Evolutionary conservation across 495 filamentous ascomycete genomes (phyloP).

Genomic region (Neurospora tetraspora): DNA sequence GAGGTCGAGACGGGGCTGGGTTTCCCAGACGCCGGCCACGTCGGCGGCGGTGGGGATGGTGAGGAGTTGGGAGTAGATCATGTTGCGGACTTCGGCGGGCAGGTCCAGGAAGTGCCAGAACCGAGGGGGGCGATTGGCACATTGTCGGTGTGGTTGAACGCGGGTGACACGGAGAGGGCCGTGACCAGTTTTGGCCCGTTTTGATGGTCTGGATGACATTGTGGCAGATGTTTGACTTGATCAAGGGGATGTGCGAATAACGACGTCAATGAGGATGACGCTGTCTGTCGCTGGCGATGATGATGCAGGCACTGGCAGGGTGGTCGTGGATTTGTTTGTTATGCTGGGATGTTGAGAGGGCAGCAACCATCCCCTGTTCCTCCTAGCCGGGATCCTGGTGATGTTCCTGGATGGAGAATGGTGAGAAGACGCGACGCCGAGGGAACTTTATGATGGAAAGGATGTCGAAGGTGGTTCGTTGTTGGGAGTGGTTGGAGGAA

Average conservation of each 20-base stretch:
- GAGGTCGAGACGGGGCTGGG: constrained; percentile 2
- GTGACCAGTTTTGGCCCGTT: not conserved
- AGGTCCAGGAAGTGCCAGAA: constrained; percentile 1
- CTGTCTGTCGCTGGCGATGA: not conserved
- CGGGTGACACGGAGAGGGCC: constrained; percentile 1
- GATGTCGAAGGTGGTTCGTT: not conserved
- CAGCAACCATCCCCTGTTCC: not conserved
- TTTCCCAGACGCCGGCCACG: not conserved
- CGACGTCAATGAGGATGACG: not conserved
- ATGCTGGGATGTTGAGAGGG: not conserved
- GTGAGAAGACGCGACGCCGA: not conserved
- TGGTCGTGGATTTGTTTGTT: not conserved
- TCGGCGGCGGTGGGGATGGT: not conserved
- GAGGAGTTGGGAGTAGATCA: constrained; percentile 1
- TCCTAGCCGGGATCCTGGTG: not conserved
- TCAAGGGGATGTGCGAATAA: not conserved
- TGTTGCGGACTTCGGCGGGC: constrained; percentile 1
- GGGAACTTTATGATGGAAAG: not conserved
- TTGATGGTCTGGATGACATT: not conserved
- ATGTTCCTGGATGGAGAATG: not conserved
- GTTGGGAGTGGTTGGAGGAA: not conserved
- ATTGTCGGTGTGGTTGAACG: constrained; percentile 4
- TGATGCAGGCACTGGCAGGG: not conserved
- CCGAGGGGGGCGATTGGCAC: constrained; percentile 1
- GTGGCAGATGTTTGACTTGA: not conserved